Evolutionary conservation across 2,329 filamentous ascomycete genomes (phyloP).

Genomic region (Aspergillus novofumigatus): DNA sequence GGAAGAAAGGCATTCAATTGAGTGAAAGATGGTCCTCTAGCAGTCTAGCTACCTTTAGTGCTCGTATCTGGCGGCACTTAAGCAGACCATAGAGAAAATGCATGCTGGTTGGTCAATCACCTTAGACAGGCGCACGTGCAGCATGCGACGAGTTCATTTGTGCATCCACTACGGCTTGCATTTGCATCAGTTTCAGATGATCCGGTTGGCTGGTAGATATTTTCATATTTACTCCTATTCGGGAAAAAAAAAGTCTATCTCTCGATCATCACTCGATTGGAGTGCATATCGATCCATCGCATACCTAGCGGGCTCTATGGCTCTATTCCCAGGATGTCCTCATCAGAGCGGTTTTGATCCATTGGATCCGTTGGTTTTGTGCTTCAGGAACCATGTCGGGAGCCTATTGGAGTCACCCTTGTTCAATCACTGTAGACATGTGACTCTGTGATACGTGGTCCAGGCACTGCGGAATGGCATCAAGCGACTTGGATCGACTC

Average conservation of each 20-base stretch:
- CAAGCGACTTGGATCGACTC: background rate
- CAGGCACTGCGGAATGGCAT: background rate
- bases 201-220: conserved; percentile 5
- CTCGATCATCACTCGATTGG: no score
- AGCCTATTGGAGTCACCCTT: no score
- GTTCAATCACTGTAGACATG: background rate
- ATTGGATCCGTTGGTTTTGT: background rate
- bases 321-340: background rate
- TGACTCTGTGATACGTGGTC: background rate
- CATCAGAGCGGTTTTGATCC: background rate
- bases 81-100: background rate
- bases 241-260: background rate
- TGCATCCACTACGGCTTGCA: background rate
- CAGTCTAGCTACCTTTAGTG: no score
- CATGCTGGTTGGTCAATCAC: background rate
- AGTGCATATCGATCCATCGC: no score
- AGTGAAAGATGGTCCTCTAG: no score
- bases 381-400: background rate
- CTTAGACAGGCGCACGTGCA: conserved; percentile 12
- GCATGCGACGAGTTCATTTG: conserved; percentile 17
- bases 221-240: background rate
- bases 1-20: no score
- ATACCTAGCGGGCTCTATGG: no score
- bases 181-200: background rate
- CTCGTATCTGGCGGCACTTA: no score